Percentiles rank a stretch among this genome's conserved stretches.
Conservation (phyloP, 805 yeast species). For the Yarrowia sp. region DNA sequence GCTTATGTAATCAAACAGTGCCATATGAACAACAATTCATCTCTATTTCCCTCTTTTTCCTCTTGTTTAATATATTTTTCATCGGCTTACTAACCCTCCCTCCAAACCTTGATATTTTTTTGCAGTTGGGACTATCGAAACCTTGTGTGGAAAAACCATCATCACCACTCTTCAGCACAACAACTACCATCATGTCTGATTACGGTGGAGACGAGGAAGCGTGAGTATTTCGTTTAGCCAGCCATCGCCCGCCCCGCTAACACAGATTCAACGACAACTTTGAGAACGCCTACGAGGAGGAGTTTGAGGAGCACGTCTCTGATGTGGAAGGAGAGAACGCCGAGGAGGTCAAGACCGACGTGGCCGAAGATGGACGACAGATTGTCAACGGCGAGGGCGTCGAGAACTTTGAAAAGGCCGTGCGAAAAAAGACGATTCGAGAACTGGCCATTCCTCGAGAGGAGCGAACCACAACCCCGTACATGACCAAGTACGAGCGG, state of each 20-base stretch:
- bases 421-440: slow-evolving; percentile 61
- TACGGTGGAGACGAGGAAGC: slow-evolving; percentile 44
- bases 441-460: slow-evolving; percentile 89
- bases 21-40: neutral
- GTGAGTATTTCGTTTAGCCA: slow-evolving; percentile 33
- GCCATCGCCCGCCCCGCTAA: neutral
- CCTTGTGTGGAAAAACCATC: slow-evolving; percentile 23
- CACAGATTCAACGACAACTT: slow-evolving; percentile 51
- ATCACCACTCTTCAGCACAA: slow-evolving; percentile 10
- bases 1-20: too few relatives aligned
- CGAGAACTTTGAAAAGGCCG: slow-evolving; percentile 34
- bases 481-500: slow-evolving; percentile 97
- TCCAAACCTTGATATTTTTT: neutral
- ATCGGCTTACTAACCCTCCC: neutral
- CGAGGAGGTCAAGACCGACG: slow-evolving; percentile 47
- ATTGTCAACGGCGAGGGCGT: slow-evolving; percentile 68
- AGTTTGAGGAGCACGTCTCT: slow-evolving; percentile 80
- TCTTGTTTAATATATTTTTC: too few relatives aligned
- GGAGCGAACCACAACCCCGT: slow-evolving; percentile 91
- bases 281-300: slow-evolving; percentile 47
- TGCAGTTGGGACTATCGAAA: neutral
- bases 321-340: slow-evolving; percentile 56
- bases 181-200: slow-evolving; percentile 27
- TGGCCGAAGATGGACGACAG: slow-evolving; percentile 68
- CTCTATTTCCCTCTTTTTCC: neutral